Evolutionary conservation across 495 filamentous ascomycete species (phyloP).

Genomic region (Xylaria intraflava): DNA sequence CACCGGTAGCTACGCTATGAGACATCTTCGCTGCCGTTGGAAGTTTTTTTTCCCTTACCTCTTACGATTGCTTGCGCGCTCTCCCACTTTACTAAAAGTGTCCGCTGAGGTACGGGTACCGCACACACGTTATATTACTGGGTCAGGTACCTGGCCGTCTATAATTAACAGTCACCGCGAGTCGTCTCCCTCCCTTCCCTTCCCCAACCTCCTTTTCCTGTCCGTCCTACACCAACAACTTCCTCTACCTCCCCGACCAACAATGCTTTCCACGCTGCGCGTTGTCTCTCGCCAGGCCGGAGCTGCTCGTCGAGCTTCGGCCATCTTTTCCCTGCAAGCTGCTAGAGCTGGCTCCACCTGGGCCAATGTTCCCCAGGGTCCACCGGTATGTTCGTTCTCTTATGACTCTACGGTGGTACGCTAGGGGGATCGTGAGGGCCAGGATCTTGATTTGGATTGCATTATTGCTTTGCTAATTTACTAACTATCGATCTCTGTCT

Average conservation of each 20-base stretch:
- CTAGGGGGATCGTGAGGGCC: background rate
- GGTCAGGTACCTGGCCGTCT: too few species aligned
- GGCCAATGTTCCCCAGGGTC: constrained; percentile 85
- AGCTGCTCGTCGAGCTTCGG: constrained; percentile 26
- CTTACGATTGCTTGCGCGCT: too few species aligned
- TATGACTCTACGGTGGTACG: background rate
- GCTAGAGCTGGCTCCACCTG: constrained; percentile 72
- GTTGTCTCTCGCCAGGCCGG: constrained; percentile 24
- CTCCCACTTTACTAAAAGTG: too few species aligned
- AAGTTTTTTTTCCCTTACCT: too few species aligned
- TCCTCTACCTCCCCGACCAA: constrained; percentile 7
- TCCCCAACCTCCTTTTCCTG: constrained; percentile 10
- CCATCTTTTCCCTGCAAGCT: constrained; percentile 40
- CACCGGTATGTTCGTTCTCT: constrained; percentile 62
- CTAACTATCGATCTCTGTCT: constrained; percentile 11
- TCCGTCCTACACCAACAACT: background rate
- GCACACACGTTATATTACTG: too few species aligned
- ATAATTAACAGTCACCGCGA: too few species aligned
- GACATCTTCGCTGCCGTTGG: too few species aligned
- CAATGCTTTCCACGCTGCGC: constrained; percentile 26
- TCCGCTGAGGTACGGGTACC: too few species aligned
- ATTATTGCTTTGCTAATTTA: constrained; percentile 31
- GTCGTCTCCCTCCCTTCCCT: constrained; percentile 4
- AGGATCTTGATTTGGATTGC: constrained; percentile 29
- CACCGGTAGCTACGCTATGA: too few species aligned